These are phyloP conservation scores for Penicillium antarcticum DNA, from an alignment of 495 filamentous ascomycete species.

Conservation along the genomic window DNA sequence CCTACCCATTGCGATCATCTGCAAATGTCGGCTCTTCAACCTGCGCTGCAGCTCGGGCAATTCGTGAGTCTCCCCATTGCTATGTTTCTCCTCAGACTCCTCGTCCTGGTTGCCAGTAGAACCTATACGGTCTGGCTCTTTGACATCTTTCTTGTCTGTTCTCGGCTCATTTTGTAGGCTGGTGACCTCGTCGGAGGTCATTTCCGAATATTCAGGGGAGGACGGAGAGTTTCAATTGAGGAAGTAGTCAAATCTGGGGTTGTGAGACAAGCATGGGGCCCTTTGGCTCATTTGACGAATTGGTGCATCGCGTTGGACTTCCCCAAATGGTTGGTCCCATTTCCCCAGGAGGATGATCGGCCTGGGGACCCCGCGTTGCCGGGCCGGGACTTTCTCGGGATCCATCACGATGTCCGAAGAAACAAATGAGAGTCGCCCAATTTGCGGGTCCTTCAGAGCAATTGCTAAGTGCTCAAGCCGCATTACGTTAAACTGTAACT, in stretches of 20 bases:
- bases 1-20: slow-evolving; percentile 62
- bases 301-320: neutral
- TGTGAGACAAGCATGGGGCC: no score
- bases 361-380: neutral
- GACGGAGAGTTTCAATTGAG: neutral
- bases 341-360: neutral
- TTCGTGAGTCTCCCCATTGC: slow-evolving; percentile 1
- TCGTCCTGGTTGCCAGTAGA: neutral
- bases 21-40: slow-evolving; percentile 60
- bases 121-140: neutral
- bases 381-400: neutral
- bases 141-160: neutral
- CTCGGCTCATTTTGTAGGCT: neutral
- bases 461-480: neutral
- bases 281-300: neutral
- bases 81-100: slow-evolving; percentile 5
- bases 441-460: neutral
- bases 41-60: slow-evolving; percentile 41
- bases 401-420: neutral
- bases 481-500: neutral
- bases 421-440: neutral
- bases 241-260: neutral
- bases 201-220: neutral
- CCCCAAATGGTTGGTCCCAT: neutral
- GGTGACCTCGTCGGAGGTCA: slow-evolving; percentile 1